phyloP scores from a whole-genome alignment of 2,329 filamentous ascomycete species.

The Albifimbria verrucaria region DNA sequence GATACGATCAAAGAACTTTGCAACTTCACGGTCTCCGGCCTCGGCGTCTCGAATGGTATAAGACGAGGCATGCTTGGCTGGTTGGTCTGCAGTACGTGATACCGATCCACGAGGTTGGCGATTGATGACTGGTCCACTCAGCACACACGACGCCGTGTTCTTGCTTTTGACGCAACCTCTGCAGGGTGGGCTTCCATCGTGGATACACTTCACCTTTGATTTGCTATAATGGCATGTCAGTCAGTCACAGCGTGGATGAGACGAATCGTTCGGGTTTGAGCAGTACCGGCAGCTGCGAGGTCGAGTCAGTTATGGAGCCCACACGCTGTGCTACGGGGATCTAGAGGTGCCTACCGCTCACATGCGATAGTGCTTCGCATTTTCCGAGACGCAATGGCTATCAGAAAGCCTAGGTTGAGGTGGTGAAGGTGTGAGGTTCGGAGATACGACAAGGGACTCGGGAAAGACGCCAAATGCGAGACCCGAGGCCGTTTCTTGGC shows the following conservation, averaged over 20 bases:
- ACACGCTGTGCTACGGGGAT: no score
- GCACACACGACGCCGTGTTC: constrained; percentile 8
- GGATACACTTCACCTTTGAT: constrained; percentile 22
- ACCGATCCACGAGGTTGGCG: constrained; percentile 2
- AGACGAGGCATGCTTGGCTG: constrained; percentile 2
- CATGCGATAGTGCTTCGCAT: constrained; percentile 22
- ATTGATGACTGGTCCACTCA: constrained; percentile 12
- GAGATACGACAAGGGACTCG: not conserved
- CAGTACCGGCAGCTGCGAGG: constrained; percentile 17
- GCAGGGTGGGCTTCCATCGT: constrained; percentile 18
- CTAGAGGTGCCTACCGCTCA: constrained; percentile 11
- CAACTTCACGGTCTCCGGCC: constrained; percentile 5
- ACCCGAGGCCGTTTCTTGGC: not conserved
- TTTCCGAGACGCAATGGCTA: not conserved
- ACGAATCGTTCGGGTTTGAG: not conserved
- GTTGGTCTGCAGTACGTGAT: constrained; percentile 8
- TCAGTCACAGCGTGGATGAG: not conserved
- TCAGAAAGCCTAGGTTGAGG: not conserved
- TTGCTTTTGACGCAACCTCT: constrained; percentile 17
- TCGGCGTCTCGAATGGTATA: not conserved
- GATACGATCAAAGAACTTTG: constrained; percentile 6
- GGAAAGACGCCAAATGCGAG: not conserved
- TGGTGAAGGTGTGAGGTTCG: not conserved
- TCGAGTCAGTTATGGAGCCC: rapidly evolving
- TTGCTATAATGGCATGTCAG: constrained; percentile 8